Percentiles rank a stretch among this genome's conserved stretches.
Conservation (phyloP, 129 eudicot genomes). For the Helichrysum umbraculigerum region DNA sequence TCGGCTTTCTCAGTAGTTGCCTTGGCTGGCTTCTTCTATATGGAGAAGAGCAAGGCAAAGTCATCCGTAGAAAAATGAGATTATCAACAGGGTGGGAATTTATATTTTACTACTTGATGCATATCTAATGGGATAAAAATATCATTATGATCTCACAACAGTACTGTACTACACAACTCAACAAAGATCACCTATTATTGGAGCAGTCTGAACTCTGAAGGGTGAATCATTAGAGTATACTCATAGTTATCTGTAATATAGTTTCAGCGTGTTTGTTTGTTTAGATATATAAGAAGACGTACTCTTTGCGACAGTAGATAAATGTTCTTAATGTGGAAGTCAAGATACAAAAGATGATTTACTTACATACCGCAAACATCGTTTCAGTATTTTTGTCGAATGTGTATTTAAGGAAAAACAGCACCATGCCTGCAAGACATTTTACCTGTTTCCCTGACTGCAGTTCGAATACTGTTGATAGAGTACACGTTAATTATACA, state of each 20-base stretch:
- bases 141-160: not conserved
- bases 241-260: not conserved
- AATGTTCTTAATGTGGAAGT: not conserved
- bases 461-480: not conserved
- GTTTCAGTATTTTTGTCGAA: not conserved
- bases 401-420: not conserved
- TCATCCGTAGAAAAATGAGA: not conserved
- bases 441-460: not conserved
- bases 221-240: not conserved
- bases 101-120: not conserved
- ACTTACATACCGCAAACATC: not conserved
- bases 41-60: constrained; percentile 63
- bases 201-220: not conserved
- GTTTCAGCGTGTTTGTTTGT: not conserved
- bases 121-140: not conserved
- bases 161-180: constrained; percentile 4
- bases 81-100: not conserved
- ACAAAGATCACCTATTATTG: not conserved
- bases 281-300: not conserved
- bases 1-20: constrained; percentile 60
- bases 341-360: constrained; percentile 5
- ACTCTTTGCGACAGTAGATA: not conserved
- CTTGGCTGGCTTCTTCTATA: constrained; percentile 58
- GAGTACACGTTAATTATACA: not conserved
- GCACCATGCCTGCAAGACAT: not conserved